Evolutionary conservation across 345 rosid genomes (phyloP), one percentile per base, ranked within the genome.

Genomic region (Streptanthus diversifolius): DNA sequence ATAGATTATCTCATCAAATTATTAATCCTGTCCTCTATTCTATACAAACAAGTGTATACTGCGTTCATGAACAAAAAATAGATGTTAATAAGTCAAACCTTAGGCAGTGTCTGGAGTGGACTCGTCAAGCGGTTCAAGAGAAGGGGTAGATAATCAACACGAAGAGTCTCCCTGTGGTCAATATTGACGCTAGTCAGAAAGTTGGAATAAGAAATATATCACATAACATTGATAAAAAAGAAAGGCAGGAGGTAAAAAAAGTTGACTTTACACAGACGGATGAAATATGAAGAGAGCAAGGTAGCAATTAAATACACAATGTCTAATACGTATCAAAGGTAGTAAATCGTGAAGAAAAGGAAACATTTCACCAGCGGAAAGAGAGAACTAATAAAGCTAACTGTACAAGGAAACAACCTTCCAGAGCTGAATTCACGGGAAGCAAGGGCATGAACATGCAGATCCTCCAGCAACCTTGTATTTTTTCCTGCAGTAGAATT

Each of bases 371-470:
- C 63, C 55, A 72, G 70, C 63, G 9, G 67, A 57, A 66, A 59
- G 54, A 53, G 24, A 24, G 29, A 33, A 63, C 13, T 55, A 49
- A 29, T 25, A 25, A 63, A 36, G 60, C 43, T 33, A 62, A 55
- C 12, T 37, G 56, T 63, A 15, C 19, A 64, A 44, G 47, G 48
- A 73, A 72, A 51, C 52, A 82, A 95, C 99, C 99, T 91, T 71
- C 92, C 93, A 41, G 82, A 83, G 76, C 80, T 85, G 43, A 86
- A 88, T 81, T 87, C 96, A 52, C 96, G 86, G 35, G 99, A 95
- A 75, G 98, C 88, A 79, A 95, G 98, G 80, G 90, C 66, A 85
- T 95, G 98, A 73, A 88, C 85, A 78, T 91, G 99, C 71, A 91
- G 74, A 85, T 91, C 92, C 67, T 95, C 97, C 83, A 95, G 81